Evolutionary conservation across 257 asterid species (phyloP).

Genomic region (Nicotiana tabacum): DNA sequence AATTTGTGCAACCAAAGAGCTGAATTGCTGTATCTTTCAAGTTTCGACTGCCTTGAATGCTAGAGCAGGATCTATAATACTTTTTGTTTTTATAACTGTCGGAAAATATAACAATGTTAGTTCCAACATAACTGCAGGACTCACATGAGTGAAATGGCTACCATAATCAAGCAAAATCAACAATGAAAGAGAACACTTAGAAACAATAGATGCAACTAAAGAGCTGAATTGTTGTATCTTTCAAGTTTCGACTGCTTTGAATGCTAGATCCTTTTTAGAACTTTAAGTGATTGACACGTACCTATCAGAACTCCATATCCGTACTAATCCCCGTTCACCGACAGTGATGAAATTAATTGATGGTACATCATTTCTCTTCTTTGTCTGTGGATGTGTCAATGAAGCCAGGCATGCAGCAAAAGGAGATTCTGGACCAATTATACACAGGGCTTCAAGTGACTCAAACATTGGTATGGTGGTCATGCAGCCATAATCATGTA

Average conservation of each 20-base stretch:
- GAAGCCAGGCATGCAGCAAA: slow-evolving; percentile 47
- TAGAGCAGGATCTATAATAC: not conserved
- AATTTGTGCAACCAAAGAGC: not conserved
- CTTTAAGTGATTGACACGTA: slow-evolving; percentile 20
- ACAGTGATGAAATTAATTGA: slow-evolving; percentile 69
- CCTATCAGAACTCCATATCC: slow-evolving; percentile 94
- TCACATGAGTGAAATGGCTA: too few species aligned
- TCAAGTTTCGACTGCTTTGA: not conserved
- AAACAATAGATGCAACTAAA: not conserved
- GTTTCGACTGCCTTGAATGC: not conserved
- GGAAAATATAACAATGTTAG: too few species aligned
- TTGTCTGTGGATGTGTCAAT: slow-evolving; percentile 35
- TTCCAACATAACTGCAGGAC: too few species aligned
- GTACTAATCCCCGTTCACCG: slow-evolving; percentile 93
- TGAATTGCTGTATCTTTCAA: not conserved
- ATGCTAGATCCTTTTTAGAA: not conserved
- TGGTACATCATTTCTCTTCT: slow-evolving; percentile 42
- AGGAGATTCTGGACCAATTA: slow-evolving; percentile 49
- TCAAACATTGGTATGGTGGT: slow-evolving; percentile 79
- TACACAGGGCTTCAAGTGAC: slow-evolving; percentile 81
- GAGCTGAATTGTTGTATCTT: not conserved
- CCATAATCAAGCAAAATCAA: not conserved
- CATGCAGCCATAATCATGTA: slow-evolving; percentile 68
- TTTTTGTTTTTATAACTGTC: too few species aligned
- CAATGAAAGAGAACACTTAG: not conserved